phyloP scores from a whole-genome alignment of 345 rosid genomes.

The Pistacia integerrima region DNA sequence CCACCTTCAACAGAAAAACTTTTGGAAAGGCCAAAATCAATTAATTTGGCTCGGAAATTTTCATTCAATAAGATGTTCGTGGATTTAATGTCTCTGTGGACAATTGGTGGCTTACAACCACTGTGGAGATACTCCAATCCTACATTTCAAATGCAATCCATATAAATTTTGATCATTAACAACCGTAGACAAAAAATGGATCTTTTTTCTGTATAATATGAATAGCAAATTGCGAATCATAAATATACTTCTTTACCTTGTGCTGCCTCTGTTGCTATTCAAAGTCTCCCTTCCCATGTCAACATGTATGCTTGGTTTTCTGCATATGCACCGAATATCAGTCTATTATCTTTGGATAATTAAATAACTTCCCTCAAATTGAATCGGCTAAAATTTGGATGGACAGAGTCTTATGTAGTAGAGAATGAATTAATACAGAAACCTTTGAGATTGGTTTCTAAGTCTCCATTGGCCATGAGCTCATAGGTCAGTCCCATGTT shows the following conservation, averaged over 20 bases:
- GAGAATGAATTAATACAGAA: no score
- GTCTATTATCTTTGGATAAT: no score
- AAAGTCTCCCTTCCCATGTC: conserved; percentile 45
- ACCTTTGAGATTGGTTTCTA: no score
- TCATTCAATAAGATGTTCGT: background rate
- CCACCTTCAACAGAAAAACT: background rate
- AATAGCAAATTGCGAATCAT: background rate
- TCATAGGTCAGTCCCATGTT: no score
- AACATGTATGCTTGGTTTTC: background rate
- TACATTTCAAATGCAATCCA: conserved; percentile 8
- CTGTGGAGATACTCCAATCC: conserved; percentile 62
- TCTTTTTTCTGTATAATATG: no score
- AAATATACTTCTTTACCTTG: conserved; percentile 35
- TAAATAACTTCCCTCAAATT: no score
- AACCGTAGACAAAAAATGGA: background rate
- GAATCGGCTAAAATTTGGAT: no score
- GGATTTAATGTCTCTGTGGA: background rate
- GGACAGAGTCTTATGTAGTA: no score
- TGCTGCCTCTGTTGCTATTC: conserved; percentile 53
- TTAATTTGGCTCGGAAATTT: background rate
- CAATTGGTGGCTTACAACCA: conserved; percentile 35
- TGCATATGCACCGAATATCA: no score
- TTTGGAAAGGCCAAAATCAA: background rate
- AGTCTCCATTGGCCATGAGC: no score
- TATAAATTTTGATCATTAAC: background rate